Evolutionary conservation across 208 protist genomes (phyloP).

Genomic region (Trypanosomatidae sp.): DNA sequence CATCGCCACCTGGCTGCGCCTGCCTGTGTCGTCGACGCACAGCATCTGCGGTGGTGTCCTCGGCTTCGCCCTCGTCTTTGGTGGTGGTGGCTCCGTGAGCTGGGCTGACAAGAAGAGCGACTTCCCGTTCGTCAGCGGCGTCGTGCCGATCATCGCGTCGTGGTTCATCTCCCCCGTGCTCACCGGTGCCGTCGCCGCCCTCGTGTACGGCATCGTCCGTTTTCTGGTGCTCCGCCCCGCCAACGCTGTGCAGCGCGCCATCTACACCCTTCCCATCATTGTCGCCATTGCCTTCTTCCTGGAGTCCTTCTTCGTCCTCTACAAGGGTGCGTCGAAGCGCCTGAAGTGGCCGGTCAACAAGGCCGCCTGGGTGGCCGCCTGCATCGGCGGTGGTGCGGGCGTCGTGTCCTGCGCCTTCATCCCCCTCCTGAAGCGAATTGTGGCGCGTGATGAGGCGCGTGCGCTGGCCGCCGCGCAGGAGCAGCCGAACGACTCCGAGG

Average conservation of each 20-base stretch:
- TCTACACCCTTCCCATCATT: conserved; percentile 43
- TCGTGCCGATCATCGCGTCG: conserved; percentile 55
- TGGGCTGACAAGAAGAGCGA: conserved; percentile 40
- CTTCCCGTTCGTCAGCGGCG: conserved; percentile 56
- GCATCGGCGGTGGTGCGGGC: conserved; percentile 35
- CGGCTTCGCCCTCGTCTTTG: conserved; percentile 67
- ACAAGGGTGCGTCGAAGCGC: conserved; percentile 41
- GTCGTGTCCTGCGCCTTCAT: conserved; percentile 40
- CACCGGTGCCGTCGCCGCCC: conserved; percentile 32
- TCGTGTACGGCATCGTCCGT: conserved; percentile 39
- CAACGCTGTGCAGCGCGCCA: conserved; percentile 31
- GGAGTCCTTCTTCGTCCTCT: conserved; percentile 63
- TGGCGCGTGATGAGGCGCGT: conserved; percentile 15
- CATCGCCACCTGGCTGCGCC: conserved; percentile 42
- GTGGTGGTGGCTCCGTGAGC: conserved; percentile 37
- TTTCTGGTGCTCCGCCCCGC: conserved; percentile 35
- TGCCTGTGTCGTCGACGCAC: conserved; percentile 63
- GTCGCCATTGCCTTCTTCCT: conserved; percentile 56
- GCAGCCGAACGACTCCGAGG: conserved; percentile 1
- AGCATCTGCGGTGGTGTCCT: conserved; percentile 61
- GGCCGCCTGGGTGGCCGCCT: conserved; percentile 42
- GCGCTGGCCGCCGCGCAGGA: conserved; percentile 2
- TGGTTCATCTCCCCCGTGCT: conserved; percentile 66
- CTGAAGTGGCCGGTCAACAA: conserved; percentile 36
- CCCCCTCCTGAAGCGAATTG: conserved; percentile 33